Percentiles rank a stretch among this genome's conserved stretches.
Evolutionary conservation across 768 basidiomycete species (phyloP).

Genomic region (Pleurotus giganteus): DNA sequence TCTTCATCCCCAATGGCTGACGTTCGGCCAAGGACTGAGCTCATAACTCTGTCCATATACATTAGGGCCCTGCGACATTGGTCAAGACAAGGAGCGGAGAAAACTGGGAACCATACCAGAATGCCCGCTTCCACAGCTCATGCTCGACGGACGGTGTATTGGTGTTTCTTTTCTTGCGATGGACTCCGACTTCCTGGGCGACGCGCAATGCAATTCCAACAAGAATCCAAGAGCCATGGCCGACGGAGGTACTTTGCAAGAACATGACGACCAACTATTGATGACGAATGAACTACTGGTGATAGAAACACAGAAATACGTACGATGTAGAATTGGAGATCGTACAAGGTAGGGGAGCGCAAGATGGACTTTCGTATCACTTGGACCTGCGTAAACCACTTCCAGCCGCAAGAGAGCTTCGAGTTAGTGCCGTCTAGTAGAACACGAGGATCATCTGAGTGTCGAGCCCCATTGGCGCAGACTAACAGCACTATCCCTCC

Average conservation of each 20-base stretch:
- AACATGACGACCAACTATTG: conserved; percentile 47
- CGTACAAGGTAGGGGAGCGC: conserved; percentile 59
- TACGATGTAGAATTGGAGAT: conserved; percentile 69
- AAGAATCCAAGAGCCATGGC: conserved; percentile 60
- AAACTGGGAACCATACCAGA: conserved; percentile 39
- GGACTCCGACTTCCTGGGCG: conserved; percentile 75
- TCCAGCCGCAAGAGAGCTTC: conserved; percentile 53
- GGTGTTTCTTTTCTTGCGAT: conserved; percentile 37
- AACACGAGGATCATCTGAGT: conserved; percentile 62
- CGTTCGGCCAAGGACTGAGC: conserved; percentile 61
- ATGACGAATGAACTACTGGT: not conserved
- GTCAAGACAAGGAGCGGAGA: not conserved
- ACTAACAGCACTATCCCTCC: conserved; percentile 48
- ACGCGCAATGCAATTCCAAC: conserved; percentile 66
- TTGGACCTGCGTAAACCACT: conserved; percentile 65
- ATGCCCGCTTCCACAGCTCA: conserved; percentile 73
- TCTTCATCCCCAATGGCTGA: conserved; percentile 75
- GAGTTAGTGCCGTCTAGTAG: conserved; percentile 40
- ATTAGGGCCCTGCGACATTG: conserved; percentile 42
- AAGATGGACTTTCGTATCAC: conserved; percentile 58
- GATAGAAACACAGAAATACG: conserved; percentile 24
- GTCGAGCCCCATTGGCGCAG: conserved; percentile 24
- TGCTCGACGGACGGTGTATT: conserved; percentile 47
- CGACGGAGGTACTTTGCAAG: conserved; percentile 43
- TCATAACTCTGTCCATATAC: conserved; percentile 43